Conservation (phyloP, 2,329 filamentous ascomycete species). For the Scolecobasidium constrictum region DNA sequence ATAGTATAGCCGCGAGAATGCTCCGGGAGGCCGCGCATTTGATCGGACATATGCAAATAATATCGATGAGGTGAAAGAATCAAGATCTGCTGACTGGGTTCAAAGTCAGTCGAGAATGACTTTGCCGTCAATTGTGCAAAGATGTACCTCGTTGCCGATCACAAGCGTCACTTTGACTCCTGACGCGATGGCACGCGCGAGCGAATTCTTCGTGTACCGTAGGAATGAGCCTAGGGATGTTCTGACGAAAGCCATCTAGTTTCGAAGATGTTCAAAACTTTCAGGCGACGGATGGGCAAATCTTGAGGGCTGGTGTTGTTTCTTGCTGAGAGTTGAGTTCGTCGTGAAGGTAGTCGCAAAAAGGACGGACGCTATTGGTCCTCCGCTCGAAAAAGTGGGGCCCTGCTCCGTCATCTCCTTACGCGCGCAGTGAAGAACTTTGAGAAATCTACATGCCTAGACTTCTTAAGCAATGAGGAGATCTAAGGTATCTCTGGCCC, state of each 20-base stretch:
- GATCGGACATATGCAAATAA: constrained; percentile 65
- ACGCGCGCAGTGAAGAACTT: too few relatives aligned
- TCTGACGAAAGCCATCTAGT: neutral
- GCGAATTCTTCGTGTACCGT: constrained; percentile 29
- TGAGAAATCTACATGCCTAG: too few relatives aligned
- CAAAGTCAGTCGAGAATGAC: neutral
- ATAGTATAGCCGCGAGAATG: constrained; percentile 42
- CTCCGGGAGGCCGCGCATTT: neutral
- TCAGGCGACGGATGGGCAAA: too few relatives aligned
- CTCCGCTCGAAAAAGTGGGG: too few relatives aligned
- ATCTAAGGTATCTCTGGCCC: too few relatives aligned
- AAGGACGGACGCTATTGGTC: too few relatives aligned
- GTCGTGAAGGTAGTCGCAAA: too few relatives aligned
- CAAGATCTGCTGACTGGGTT: constrained; percentile 63
- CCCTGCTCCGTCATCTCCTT: too few relatives aligned
- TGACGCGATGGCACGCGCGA: constrained; percentile 28
- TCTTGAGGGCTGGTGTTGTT: too few relatives aligned
- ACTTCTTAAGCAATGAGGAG: too few relatives aligned
- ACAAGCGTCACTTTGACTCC: constrained; percentile 36
- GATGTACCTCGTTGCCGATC: constrained; percentile 36
- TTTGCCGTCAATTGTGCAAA: constrained; percentile 23
- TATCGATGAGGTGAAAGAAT: constrained; percentile 66
- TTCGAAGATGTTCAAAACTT: too few relatives aligned
- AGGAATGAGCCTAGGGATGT: constrained; percentile 36
- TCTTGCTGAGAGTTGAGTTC: too few relatives aligned